A percentile compares a stretch with the other conserved stretches of the same genome.
Conservation (phyloP, 352 stramenopile genomes). For the Phytophthora colocasiae region DNA sequence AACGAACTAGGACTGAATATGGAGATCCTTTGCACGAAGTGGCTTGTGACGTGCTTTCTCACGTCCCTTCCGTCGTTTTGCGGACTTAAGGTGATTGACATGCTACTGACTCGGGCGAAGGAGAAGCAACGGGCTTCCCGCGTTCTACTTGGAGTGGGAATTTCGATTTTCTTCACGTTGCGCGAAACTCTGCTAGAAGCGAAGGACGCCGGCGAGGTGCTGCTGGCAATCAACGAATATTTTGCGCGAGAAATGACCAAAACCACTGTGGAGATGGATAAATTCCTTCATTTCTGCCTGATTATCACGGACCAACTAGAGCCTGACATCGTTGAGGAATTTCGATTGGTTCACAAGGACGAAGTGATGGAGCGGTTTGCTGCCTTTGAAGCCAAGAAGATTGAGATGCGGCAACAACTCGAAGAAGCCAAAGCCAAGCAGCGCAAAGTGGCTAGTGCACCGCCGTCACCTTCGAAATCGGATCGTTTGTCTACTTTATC, state of each 20-base stretch:
- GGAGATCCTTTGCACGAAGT: slow-evolving; percentile 90
- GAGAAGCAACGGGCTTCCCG: slow-evolving; percentile 75
- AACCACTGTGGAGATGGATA: slow-evolving; percentile 73
- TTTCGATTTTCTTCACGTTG: slow-evolving; percentile 82
- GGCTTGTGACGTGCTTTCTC: slow-evolving; percentile 88
- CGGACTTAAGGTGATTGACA: slow-evolving; percentile 82
- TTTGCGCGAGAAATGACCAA: slow-evolving; percentile 77
- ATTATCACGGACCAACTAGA: slow-evolving; percentile 77
- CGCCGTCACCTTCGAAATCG: slow-evolving; percentile 62
- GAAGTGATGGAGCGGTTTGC: slow-evolving; percentile 85
- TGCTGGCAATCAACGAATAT: slow-evolving; percentile 83
- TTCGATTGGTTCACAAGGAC: slow-evolving; percentile 79
- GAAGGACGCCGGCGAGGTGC: slow-evolving; percentile 81
- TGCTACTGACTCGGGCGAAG: slow-evolving; percentile 66
- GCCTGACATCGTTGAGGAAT: slow-evolving; percentile 74
- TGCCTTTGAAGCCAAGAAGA: slow-evolving; percentile 85
- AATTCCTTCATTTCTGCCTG: slow-evolving; percentile 68
- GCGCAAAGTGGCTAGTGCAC: slow-evolving; percentile 44
- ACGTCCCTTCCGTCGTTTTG: slow-evolving; percentile 76
- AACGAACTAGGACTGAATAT: slow-evolving; percentile 84
- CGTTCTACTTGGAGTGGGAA: slow-evolving; percentile 74
- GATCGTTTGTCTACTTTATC: slow-evolving; percentile 64
- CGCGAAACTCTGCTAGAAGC: slow-evolving; percentile 64
- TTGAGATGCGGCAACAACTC: slow-evolving; percentile 85
- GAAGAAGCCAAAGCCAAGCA: slow-evolving; percentile 71